Evolutionary conservation across 2,329 filamentous ascomycete genomes (phyloP), one percentile per base, ranked within the genome.

Genomic region (Thyridium curvatum): DNA sequence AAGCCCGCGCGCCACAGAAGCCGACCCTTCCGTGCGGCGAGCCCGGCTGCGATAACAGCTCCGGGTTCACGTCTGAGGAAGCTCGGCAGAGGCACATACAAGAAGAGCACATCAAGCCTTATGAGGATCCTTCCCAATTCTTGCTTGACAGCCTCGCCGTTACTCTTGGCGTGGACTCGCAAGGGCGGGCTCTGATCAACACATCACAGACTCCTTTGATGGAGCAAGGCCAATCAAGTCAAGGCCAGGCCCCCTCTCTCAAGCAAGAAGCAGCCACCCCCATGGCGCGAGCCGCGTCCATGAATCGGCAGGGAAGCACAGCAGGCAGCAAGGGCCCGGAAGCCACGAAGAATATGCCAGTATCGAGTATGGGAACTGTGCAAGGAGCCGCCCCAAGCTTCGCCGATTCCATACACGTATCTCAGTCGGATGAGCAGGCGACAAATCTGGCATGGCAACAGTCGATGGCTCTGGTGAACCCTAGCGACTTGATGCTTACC

Each of bases 71-170:
- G 3, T 75, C 59, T 7, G 72, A 81, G 45, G 73, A 79, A 46
- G 68, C 68, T 12, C 62, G 71, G 35, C 66, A 69, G 39, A 52
- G 58, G 10, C 79, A 83, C 49, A 56, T 68, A 8, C 63, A 74
- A n/a, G 72, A 81, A 41, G 77, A 81, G 52, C 79, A 83, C 46
- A 58, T 67, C 16, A 72, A 69, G 51, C 77, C 77, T 6, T 59
- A 63, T 32, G 63, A 75, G 44, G 61, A 82, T 42, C 77, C 79
- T 3, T 32, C 67, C 40, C 72, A 71, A 46, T 83, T 71, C 50
- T 59, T 65, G 13, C 50, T 63, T 36, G 74, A 78, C 37, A 69
- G 64, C 34, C 52, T 81, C 28, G 67, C 69, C 1, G 46, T 62
- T 12, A 58, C 62, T 0, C 52, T 81, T 3, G 74, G 72, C 4